Evolutionary conservation across 1,284 basidiomycete genomes (phyloP), one percentile per base, ranked within the genome.

Genomic region (Phellopilus nigrolimitatus): DNA sequence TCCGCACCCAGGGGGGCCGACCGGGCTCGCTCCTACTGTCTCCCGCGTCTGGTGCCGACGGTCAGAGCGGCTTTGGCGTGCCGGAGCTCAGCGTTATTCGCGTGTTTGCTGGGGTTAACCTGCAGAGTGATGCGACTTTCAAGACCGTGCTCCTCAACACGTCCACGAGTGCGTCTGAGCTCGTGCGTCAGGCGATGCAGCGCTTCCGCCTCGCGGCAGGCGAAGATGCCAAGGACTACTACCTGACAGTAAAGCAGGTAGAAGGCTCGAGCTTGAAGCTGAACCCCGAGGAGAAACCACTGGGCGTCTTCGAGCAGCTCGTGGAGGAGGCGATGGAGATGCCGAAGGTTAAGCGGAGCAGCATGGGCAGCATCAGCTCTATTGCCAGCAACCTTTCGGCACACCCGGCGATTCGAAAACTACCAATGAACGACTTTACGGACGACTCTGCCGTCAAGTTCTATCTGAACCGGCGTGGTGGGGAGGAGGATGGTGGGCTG

Each of bases 381-480:
- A 77, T 99, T 24, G 76, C 85, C 31, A 95, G 91, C 62, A 95
- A 95, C 61, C 73, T 98, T 24, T 91, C 88, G 6, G 84, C 90
- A 75, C 90, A 97, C 62, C 94, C 95, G 8, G 93, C 95, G 13
- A 98, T 97, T 68, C 85, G 84, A 60, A 89, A 91, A 60, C 71
- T 97, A 30, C 83, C 89, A 28, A 93, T 95, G 90, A 95, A 93
- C 60, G 95, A 98, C 66, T 99, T 95, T 64, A 91, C 90, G 48
- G 95, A 99, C 58, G 95, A 98, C 63, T 93, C 92, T 8, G 85
- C 88, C 0, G 95, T 98, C 68, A 98, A 97, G 68, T 91, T 98
- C 66, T 98, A 95, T 69, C 69, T 99, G 57, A 92, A 95, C 63
- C 75, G 81, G 46, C 70, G 71, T 22, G 67, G 72, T 2, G 65